Percentiles rank a stretch among this genome's conserved stretches.
phyloP scores from a whole-genome alignment of 163 green algal genomes.

The Scenedesmus sp. region DNA sequence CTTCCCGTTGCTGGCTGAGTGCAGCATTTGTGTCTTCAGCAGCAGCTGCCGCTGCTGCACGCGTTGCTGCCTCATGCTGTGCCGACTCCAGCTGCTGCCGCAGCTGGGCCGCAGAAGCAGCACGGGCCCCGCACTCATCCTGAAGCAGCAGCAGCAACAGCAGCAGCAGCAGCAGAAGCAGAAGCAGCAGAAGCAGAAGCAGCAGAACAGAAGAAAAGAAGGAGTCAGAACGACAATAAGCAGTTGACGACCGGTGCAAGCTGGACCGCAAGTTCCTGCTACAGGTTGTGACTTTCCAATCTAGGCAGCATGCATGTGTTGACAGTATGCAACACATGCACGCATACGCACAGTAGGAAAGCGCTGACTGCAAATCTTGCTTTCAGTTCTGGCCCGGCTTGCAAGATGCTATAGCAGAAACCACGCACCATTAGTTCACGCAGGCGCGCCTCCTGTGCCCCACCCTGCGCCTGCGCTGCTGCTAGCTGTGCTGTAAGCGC shows the following conservation, averaged over 20 bases:
- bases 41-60: constrained; percentile 25
- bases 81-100: constrained; percentile 52
- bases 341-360: no score
- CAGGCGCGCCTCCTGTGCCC: constrained; percentile 23
- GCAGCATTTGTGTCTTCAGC: constrained; percentile 23
- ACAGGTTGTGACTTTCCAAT: no score
- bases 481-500: constrained; percentile 77
- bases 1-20: constrained; percentile 59
- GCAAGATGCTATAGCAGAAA: no score
- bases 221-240: no score
- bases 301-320: no score
- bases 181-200: not conserved
- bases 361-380: no score
- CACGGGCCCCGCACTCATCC: constrained; percentile 43
- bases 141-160: not conserved
- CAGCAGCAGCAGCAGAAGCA: not conserved
- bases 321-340: no score
- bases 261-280: no score
- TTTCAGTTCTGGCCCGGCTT: no score
- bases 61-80: constrained; percentile 43
- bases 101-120: not conserved
- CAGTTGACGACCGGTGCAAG: no score
- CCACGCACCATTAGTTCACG: constrained; percentile 39
- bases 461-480: constrained; percentile 41
- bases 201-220: no score